These are phyloP conservation scores for Solanum gracilifrons DNA, from an alignment of 257 asterid genomes.

Conservation along the genomic window DNA sequence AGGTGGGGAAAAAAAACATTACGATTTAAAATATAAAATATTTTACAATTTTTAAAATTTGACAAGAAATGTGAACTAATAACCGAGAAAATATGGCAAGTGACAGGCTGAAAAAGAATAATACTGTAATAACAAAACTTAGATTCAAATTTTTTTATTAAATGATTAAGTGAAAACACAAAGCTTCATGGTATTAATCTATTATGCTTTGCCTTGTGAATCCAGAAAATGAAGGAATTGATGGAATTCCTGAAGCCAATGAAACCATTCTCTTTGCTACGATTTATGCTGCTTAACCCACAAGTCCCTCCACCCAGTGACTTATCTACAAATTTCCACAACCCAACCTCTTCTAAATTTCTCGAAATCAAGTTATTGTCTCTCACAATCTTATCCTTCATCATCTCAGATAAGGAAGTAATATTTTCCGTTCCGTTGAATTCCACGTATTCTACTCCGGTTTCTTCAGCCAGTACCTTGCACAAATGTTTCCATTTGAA, in stretches of 20 bases:
- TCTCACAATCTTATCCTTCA: constrained; percentile 12
- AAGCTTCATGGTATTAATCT: neutral
- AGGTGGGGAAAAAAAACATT: too few relatives aligned
- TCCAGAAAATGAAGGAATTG: neutral
- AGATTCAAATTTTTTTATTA: neutral
- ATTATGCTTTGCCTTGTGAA: neutral
- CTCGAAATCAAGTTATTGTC: neutral
- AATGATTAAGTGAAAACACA: neutral
- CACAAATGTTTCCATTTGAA: constrained; percentile 22
- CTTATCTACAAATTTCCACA: constrained; percentile 3
- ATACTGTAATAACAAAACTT: neutral
- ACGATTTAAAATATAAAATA: too few relatives aligned
- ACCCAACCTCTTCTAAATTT: constrained; percentile 7
- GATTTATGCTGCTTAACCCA: neutral
- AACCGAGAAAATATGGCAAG: too few relatives aligned
- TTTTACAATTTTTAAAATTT: too few relatives aligned
- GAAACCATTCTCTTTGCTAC: neutral
- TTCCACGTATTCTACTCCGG: neutral
- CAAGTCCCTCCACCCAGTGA: neutral
- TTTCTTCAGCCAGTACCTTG: constrained; percentile 11
- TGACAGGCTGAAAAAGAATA: too few relatives aligned
- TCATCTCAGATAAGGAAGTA: constrained; percentile 4
- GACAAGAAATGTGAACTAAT: too few relatives aligned
- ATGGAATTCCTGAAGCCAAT: neutral
- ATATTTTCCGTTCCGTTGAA: neutral